A percentile compares a stretch with the other conserved stretches of the same genome.
Conservation (phyloP, 2,329 filamentous ascomycete species). For the Neopestalotiopsis sp. region DNA sequence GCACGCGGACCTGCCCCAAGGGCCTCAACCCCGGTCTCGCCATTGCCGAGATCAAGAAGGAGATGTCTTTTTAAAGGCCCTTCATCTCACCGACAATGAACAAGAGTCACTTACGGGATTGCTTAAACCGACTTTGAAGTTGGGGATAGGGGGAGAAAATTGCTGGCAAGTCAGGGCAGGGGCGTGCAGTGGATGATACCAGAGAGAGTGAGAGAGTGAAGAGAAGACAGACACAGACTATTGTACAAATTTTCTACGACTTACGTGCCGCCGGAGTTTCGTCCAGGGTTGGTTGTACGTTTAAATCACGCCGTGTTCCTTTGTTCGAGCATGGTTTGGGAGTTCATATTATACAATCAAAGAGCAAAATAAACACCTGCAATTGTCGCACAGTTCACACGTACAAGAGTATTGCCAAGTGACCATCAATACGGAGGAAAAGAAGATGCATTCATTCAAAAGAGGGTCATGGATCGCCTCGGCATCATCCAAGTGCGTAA, state of each 20-base stretch:
- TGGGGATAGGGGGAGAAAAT: neutral
- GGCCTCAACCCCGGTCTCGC: slow-evolving; percentile 94
- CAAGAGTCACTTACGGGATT: neutral
- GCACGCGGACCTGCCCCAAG: slow-evolving; percentile 97
- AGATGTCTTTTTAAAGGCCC: slow-evolving; percentile 69
- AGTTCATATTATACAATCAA: slow-evolving; percentile 20
- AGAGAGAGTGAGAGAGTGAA: neutral
- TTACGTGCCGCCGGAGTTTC: slow-evolving; percentile 22
- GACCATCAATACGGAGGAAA: too few relatives aligned
- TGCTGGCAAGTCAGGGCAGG: neutral
- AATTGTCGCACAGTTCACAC: too few relatives aligned
- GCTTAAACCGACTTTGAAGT: neutral
- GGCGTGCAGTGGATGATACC: slow-evolving; percentile 8
- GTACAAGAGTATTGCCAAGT: neutral
- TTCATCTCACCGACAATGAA: too few relatives aligned
- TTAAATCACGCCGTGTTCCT: slow-evolving; percentile 20
- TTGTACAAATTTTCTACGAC: slow-evolving; percentile 25
- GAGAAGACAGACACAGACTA: slow-evolving; percentile 1
- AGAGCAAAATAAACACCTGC: slow-evolving; percentile 5
- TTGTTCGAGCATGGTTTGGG: slow-evolving; percentile 22
- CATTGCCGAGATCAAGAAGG: slow-evolving; percentile 99
- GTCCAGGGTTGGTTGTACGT: slow-evolving; percentile 22
- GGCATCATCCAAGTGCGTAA: neutral
- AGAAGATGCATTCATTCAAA: neutral
- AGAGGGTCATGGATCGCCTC: neutral